phyloP scores from a whole-genome alignment of 2,329 filamentous ascomycete genomes.

The Tolypocladium capitatum region DNA sequence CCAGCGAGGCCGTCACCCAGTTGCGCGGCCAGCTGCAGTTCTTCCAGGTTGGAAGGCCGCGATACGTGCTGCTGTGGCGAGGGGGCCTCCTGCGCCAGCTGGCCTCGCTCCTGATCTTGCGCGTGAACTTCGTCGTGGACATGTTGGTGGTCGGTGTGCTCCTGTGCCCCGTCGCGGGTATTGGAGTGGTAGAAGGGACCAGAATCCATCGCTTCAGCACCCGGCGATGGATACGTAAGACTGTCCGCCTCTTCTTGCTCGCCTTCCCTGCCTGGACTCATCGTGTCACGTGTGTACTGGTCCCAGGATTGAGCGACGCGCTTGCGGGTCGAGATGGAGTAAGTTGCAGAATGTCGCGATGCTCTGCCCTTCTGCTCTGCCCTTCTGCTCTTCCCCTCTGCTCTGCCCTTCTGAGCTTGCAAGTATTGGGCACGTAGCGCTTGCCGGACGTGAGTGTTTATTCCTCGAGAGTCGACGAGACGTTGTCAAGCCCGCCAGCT shows the following conservation, averaged over 20 bases:
- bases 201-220: slow-evolving; percentile 28
- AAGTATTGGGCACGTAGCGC: not conserved
- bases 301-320: not conserved
- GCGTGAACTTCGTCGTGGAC: slow-evolving; percentile 14
- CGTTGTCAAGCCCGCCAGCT: not conserved
- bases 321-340: not conserved
- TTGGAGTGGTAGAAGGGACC: slow-evolving; percentile 30
- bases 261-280: slow-evolving; percentile 21
- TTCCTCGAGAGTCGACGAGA: not conserved
- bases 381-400: too few relatives aligned
- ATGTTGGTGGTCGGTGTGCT: slow-evolving; percentile 19
- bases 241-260: slow-evolving; percentile 21
- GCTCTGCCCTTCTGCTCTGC: too few relatives aligned
- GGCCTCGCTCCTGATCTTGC: slow-evolving; percentile 18
- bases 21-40: slow-evolving; percentile 45
- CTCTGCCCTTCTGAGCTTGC: not conserved
- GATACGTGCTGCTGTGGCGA: slow-evolving; percentile 27
- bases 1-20: slow-evolving; percentile 39
- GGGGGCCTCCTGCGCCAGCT: too few relatives aligned
- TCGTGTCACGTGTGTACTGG: slow-evolving; percentile 5
- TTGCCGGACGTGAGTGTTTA: not conserved
- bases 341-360: not conserved
- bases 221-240: slow-evolving; percentile 33
- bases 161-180: slow-evolving; percentile 17
- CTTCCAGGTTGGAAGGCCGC: slow-evolving; percentile 35